phyloP scores from a whole-genome alignment of 2,329 filamentous ascomycete genomes.

The Capronia epimyces region DNA sequence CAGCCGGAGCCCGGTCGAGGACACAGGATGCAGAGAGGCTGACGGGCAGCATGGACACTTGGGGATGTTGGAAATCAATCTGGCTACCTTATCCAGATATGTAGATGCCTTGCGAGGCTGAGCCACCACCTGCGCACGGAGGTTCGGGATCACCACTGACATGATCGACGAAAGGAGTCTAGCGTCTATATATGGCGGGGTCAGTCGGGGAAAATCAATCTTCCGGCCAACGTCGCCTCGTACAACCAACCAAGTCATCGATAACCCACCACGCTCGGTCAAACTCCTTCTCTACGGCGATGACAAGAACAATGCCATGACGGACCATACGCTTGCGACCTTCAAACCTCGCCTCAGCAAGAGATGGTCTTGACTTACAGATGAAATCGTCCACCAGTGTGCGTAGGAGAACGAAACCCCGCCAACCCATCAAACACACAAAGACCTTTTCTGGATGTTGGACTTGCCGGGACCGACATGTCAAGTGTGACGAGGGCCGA shows the following conservation, averaged over 20 bases:
- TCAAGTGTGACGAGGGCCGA: conserved; percentile 32
- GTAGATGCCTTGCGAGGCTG: conserved; percentile 17
- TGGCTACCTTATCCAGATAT: too few species aligned
- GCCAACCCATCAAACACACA: conserved; percentile 22
- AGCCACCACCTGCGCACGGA: conserved; percentile 6
- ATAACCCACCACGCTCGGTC: background rate
- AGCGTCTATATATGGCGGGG: background rate
- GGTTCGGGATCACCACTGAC: background rate
- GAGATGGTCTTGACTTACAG: conserved; percentile 7
- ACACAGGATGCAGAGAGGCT: too few species aligned
- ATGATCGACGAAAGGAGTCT: background rate
- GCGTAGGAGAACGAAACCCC: conserved; percentile 12
- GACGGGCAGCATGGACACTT: too few species aligned
- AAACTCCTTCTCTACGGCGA: background rate
- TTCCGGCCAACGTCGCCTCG: background rate
- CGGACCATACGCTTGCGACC: background rate
- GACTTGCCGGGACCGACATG: conserved; percentile 22
- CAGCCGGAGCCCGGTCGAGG: conserved; percentile 3
- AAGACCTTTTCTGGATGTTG: conserved; percentile 25
- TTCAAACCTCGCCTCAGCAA: background rate
- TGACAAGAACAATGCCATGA: background rate
- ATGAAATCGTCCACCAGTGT: conserved; percentile 12
- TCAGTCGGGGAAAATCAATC: background rate
- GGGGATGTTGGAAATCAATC: background rate
- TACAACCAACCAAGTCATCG: background rate